A percentile compares a stretch with the other conserved stretches of the same genome.
Evolutionary conservation across 768 basidiomycete species (phyloP).

Genomic region (Flagelloscypha sp.): DNA sequence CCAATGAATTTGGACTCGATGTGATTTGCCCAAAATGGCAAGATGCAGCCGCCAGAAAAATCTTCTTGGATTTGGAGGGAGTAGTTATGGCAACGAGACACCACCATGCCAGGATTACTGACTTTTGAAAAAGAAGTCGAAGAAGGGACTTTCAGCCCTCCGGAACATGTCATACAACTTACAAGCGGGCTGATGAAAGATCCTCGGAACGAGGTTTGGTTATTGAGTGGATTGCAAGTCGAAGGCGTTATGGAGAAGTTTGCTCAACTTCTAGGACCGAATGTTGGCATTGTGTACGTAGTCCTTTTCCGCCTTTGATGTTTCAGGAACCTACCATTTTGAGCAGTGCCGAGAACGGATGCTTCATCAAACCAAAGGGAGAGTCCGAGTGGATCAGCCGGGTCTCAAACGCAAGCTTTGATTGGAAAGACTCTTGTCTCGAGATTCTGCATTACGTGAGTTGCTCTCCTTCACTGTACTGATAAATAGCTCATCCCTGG

Average conservation of each 20-base stretch:
- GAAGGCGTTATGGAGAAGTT: conserved; percentile 57
- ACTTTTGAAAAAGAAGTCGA: no score
- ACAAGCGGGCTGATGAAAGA: conserved; percentile 56
- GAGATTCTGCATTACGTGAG: conserved; percentile 81
- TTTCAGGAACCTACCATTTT: not conserved
- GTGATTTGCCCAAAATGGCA: not conserved
- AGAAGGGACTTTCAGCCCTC: conserved; percentile 35
- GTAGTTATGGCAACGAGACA: conserved; percentile 67
- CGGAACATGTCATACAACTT: conserved; percentile 32
- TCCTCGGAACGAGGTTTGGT: conserved; percentile 68
- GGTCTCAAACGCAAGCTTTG: conserved; percentile 69
- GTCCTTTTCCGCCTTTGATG: conserved; percentile 5
- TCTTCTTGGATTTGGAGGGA: conserved; percentile 3
- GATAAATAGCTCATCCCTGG: conserved; percentile 1
- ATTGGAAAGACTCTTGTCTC: conserved; percentile 73
- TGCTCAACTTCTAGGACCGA: conserved; percentile 49
- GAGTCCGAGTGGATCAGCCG: conserved; percentile 72
- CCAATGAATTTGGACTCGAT: not conserved
- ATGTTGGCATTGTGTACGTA: conserved; percentile 68
- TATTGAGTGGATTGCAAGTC: conserved; percentile 67
- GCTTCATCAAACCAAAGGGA: conserved; percentile 69
- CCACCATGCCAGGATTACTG: conserved; percentile 35
- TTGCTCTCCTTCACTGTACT: conserved; percentile 9
- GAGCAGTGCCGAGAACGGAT: conserved; percentile 76
- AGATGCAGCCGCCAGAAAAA: conserved; percentile 3